Conservation (phyloP, 2,329 filamentous ascomycete species). For the Neonectria neomacrospora region DNA sequence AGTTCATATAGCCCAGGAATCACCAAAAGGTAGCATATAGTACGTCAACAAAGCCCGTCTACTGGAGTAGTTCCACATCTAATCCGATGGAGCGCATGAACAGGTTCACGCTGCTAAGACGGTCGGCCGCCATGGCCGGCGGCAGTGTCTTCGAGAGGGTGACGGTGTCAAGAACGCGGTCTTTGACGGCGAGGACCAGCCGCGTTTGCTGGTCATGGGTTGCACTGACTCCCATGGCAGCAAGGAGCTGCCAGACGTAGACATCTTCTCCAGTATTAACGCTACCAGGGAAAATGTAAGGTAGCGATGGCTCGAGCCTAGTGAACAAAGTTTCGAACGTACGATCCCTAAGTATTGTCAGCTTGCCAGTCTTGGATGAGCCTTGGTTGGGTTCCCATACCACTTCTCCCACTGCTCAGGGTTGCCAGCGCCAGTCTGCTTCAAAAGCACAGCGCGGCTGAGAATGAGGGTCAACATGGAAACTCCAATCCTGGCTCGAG, state of each 20-base stretch:
- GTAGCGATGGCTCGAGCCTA: constrained; percentile 82
- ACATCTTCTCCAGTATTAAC: constrained; percentile 92
- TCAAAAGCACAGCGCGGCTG: constrained; percentile 92
- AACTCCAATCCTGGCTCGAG: constrained; percentile 87
- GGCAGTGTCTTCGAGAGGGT: constrained; percentile 89
- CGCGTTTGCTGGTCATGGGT: constrained; percentile 95
- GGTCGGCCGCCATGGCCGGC: constrained; percentile 82
- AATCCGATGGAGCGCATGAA: constrained; percentile 99
- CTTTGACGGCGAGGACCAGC: constrained; percentile 94
- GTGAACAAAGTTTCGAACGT: constrained; percentile 92
- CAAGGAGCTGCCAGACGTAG: constrained; percentile 98
- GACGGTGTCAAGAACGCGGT: constrained; percentile 96
- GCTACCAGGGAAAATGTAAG: constrained; percentile 89
- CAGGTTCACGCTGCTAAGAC: constrained; percentile 91
- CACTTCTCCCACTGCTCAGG: constrained; percentile 85
- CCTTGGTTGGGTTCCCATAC: constrained; percentile 55
- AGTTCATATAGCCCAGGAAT: constrained; percentile 45
- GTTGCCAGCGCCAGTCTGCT: constrained; percentile 77
- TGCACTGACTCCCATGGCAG: constrained; percentile 92
- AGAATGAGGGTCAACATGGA: constrained; percentile 93
- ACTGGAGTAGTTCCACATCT: constrained; percentile 81
- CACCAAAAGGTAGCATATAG: constrained; percentile 36
- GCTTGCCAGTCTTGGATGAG: constrained; percentile 25
- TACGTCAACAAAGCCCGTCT: constrained; percentile 35
- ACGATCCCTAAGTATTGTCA: constrained; percentile 66